These are phyloP conservation scores for Podospora bellae-mahoneyi DNA, from an alignment of 495 filamentous ascomycete species.

Conservation along the genomic window DNA sequence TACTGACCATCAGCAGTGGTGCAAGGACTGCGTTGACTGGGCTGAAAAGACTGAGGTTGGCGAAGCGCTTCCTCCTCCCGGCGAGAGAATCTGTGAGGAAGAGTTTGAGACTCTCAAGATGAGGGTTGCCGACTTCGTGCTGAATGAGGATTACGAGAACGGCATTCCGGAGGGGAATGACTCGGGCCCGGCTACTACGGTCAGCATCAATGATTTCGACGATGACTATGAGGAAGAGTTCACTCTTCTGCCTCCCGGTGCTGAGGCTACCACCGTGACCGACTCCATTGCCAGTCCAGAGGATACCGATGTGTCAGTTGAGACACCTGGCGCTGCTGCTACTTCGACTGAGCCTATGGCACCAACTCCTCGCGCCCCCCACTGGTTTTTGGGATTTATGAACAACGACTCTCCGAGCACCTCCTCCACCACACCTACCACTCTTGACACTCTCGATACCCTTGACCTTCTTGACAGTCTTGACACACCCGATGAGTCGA, in stretches of 20 bases:
- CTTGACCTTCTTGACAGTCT: neutral
- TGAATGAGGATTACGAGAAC: neutral
- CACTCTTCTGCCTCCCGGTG: neutral
- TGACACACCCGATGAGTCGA: neutral
- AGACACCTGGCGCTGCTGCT: neutral
- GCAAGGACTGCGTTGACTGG: constrained; percentile 54
- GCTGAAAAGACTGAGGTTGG: constrained; percentile 15
- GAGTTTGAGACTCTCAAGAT: neutral
- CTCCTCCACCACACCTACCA: too few species aligned
- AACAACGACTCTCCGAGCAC: neutral
- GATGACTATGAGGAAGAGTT: neutral
- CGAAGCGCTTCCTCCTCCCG: constrained; percentile 21
- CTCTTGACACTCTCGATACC: neutral
- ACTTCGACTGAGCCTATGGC: neutral
- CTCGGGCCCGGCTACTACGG: neutral
- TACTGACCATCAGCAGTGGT: constrained; percentile 42
- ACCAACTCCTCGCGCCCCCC: neutral
- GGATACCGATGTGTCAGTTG: neutral
- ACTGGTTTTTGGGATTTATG: neutral
- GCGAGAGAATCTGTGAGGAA: neutral
- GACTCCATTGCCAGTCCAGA: neutral
- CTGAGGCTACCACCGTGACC: neutral
- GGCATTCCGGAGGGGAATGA: neutral
- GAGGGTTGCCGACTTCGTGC: neutral
- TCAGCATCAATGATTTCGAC: neutral